phyloP scores from a whole-genome alignment of 148 eudicot species.

The Hydrangea macrophylla region DNA sequence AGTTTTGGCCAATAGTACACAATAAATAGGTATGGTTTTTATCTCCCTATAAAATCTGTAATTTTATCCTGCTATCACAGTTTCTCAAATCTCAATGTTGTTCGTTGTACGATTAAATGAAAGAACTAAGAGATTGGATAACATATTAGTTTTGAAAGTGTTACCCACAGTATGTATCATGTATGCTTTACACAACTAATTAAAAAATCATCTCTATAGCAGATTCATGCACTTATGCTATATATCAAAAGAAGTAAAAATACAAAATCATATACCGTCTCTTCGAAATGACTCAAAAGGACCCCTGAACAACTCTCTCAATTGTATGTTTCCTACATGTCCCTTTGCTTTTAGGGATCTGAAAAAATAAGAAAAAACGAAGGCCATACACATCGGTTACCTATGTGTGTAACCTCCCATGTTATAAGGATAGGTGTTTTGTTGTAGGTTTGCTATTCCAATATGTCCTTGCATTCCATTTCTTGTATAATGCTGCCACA shows the following conservation, averaged over 20 bases:
- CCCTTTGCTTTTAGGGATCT: no score
- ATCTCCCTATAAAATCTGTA: background rate
- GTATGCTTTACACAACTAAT: background rate
- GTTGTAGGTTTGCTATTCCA: conserved; percentile 39
- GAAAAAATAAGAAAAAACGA: no score
- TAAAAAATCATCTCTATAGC: background rate
- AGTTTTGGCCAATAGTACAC: conserved; percentile 37
- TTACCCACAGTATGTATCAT: background rate
- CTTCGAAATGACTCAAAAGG: no score
- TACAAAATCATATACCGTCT: no score
- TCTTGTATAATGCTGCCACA: conserved; percentile 78
- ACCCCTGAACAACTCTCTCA: background rate
- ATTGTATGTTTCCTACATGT: no score
- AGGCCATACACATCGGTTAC: no score
- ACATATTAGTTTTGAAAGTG: background rate
- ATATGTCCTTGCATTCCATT: conserved; percentile 69
- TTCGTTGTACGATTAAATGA: background rate
- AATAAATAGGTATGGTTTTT: background rate
- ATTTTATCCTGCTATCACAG: background rate
- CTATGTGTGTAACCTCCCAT: conserved; percentile 33
- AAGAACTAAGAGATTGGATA: background rate
- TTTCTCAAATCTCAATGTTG: no score
- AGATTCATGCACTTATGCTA: background rate
- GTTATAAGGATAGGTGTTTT: conserved; percentile 21
- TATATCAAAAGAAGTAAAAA: no score